These are phyloP conservation scores for Ophiorrhiza pumila DNA, from an alignment of 257 asterid genomes.

Conservation along the genomic window DNA sequence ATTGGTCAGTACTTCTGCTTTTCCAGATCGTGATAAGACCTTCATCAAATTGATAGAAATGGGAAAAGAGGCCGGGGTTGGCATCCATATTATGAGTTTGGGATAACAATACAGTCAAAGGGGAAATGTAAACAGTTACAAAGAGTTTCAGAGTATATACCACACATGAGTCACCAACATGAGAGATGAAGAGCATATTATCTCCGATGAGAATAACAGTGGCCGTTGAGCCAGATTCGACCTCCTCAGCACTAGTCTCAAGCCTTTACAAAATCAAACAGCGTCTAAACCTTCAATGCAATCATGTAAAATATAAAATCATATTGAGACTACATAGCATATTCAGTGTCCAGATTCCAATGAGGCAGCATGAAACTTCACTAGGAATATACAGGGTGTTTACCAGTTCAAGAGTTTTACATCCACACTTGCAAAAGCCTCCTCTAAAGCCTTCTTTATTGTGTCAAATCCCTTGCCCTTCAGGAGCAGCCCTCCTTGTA, in stretches of 20 bases:
- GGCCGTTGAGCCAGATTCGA: constrained; percentile 91
- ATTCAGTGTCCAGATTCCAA: constrained; percentile 6
- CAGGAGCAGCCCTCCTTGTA: constrained; percentile 65
- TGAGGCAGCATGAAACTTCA: background rate
- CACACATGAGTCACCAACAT: constrained; percentile 91
- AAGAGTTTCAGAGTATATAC: constrained; percentile 29
- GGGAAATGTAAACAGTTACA: background rate
- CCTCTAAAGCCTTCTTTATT: constrained; percentile 58
- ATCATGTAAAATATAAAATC: constrained; percentile 39
- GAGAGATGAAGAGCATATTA: constrained; percentile 57
- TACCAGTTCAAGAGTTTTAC: constrained; percentile 70
- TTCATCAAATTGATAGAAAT: constrained; percentile 24
- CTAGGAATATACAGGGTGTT: background rate
- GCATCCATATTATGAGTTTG: background rate
- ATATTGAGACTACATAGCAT: constrained; percentile 29
- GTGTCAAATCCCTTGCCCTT: constrained; percentile 53
- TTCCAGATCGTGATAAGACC: constrained; percentile 80
- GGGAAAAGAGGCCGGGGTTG: constrained; percentile 1
- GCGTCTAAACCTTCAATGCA: constrained; percentile 56
- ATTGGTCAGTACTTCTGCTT: constrained; percentile 58
- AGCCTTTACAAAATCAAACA: constrained; percentile 85
- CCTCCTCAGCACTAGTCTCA: constrained; percentile 62
- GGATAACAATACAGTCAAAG: background rate
- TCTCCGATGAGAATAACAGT: constrained; percentile 64
- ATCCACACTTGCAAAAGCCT: constrained; percentile 70